A percentile compares a stretch with the other conserved stretches of the same genome.
Conservation (phyloP, 129 eudicot genomes). For the Ambrosia trifida region DNA sequence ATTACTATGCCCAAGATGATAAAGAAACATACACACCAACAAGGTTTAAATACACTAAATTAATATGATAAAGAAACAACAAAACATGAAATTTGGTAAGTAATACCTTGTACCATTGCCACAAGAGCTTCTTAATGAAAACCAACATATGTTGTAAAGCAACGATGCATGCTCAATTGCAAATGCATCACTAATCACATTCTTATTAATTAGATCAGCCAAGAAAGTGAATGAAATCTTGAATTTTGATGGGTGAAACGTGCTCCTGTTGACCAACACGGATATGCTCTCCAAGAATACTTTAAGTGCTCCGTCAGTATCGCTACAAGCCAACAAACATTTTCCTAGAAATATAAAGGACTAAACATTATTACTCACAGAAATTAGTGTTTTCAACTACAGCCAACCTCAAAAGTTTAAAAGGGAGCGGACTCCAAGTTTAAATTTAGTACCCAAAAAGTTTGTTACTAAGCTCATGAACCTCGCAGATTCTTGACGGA, state of each 20-base stretch:
- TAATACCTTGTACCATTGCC: slow-evolving; percentile 63
- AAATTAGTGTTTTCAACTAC: too few relatives aligned
- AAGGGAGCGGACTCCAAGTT: background rate
- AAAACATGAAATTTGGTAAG: too few relatives aligned
- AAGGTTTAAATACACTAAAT: too few relatives aligned
- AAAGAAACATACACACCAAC: too few relatives aligned
- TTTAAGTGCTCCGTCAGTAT: slow-evolving; percentile 52
- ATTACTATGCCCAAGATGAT: too few relatives aligned
- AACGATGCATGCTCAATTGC: slow-evolving; percentile 71
- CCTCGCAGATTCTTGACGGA: slow-evolving; percentile 16
- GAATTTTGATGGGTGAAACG: slow-evolving; percentile 35
- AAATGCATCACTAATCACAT: slow-evolving; percentile 51
- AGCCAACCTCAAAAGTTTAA: background rate
- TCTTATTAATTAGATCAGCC: slow-evolving; percentile 50
- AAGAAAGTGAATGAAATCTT: slow-evolving; percentile 33
- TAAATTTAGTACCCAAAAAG: background rate
- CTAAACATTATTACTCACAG: background rate
- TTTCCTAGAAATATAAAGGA: slow-evolving; percentile 52
- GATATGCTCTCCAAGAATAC: slow-evolving; percentile 57
- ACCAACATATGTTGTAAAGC: slow-evolving; percentile 73
- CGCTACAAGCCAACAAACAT: slow-evolving; percentile 42
- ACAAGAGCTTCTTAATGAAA: slow-evolving; percentile 40
- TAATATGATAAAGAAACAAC: background rate
- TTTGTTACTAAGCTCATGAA: background rate
- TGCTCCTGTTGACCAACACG: slow-evolving; percentile 47